Evolutionary conservation across 345 rosid genomes (phyloP).

Genomic region (Salix exigua): DNA sequence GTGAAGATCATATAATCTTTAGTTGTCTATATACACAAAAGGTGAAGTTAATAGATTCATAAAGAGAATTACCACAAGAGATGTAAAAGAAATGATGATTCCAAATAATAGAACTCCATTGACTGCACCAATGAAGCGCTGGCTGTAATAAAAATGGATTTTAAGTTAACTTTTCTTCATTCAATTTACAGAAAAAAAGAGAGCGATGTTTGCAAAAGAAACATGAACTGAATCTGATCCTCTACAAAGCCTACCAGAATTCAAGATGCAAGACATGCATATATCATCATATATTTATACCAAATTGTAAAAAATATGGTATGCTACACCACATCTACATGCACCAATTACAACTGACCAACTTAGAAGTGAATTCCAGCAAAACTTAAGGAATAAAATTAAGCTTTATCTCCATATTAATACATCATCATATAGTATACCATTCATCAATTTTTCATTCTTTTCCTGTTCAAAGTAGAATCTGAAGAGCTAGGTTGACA

Average conservation of each 20-base stretch:
- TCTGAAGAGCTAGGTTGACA: neutral
- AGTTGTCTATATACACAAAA: neutral
- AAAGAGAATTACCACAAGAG: constrained; percentile 64
- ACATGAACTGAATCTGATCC: neutral
- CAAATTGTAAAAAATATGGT: neutral
- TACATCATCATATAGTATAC: neutral
- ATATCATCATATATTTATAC: neutral
- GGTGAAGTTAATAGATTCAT: neutral
- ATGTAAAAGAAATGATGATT: constrained; percentile 64
- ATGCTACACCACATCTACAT: neutral
- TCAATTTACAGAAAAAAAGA: neutral
- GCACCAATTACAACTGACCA: neutral
- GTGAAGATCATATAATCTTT: neutral
- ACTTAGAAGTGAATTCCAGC: neutral
- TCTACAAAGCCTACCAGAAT: neutral
- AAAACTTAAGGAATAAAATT: neutral
- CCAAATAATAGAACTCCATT: constrained; percentile 76
- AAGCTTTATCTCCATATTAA: neutral
- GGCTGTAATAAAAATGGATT: constrained; percentile 44
- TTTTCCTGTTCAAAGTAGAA: neutral
- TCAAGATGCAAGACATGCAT: neutral
- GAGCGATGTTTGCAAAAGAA: neutral
- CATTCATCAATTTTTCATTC: neutral
- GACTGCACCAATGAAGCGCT: constrained; percentile 78
- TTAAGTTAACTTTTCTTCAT: constrained; percentile 10